Percentiles rank a stretch among this genome's conserved stretches.
Evolutionary conservation across 768 basidiomycete species (phyloP).

Genomic region (Mycena leptocephala): DNA sequence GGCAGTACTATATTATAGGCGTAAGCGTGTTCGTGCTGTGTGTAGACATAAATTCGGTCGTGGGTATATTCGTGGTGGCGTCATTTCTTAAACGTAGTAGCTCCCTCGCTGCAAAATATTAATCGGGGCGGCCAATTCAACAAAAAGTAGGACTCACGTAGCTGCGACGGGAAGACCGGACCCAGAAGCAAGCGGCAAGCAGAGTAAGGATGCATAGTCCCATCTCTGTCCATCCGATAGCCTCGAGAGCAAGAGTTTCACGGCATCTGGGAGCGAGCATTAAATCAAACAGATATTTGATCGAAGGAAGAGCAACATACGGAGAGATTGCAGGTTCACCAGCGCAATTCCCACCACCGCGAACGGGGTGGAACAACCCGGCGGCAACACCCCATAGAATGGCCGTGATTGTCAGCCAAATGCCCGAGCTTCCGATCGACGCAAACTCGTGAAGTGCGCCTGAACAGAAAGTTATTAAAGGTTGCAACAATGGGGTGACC

Average conservation of each 20-base stretch:
- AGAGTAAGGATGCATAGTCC: constrained; percentile 63
- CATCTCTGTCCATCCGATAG: constrained; percentile 70
- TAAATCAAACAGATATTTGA: neutral
- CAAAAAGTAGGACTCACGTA: constrained; percentile 44
- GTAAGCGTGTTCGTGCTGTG: neutral
- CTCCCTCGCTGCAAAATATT: constrained; percentile 25
- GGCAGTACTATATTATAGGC: neutral
- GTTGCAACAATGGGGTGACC: neutral
- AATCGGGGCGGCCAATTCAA: too few species aligned
- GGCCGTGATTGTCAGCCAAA: constrained; percentile 67
- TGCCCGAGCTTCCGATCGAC: constrained; percentile 66
- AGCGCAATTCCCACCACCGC: constrained; percentile 57
- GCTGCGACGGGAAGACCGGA: constrained; percentile 55
- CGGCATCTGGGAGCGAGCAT: constrained; percentile 57
- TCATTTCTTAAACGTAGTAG: constrained; percentile 31
- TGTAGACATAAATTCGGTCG: neutral
- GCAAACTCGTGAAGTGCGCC: constrained; percentile 62
- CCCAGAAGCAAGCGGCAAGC: constrained; percentile 63
- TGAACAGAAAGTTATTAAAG: neutral
- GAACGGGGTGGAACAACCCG: constrained; percentile 60
- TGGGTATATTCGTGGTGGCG: constrained; percentile 2
- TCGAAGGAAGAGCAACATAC: neutral
- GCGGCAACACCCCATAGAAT: constrained; percentile 67
- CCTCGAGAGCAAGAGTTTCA: constrained; percentile 64
- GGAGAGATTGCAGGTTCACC: constrained; percentile 40